These are phyloP conservation scores for Sphagnum contortum DNA, from an alignment of 225 moss, liverwort and hornwort species.

Conservation along the genomic window DNA sequence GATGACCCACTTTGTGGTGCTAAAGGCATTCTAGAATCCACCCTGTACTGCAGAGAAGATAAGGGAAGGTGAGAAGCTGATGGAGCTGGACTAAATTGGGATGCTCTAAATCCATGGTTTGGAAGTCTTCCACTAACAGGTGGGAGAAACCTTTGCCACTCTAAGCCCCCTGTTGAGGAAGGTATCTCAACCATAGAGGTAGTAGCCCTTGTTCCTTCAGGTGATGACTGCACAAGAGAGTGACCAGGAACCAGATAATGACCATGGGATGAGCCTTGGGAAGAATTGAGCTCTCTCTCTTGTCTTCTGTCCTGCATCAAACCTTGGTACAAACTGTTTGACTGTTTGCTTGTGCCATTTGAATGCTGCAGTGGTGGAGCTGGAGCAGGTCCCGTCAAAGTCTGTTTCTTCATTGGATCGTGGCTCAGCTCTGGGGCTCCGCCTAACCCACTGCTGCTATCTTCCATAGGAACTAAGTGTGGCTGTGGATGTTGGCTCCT, in stretches of 20 bases:
- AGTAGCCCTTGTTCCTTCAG: slow-evolving; percentile 15
- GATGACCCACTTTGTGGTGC: slow-evolving; percentile 10
- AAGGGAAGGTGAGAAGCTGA: no score
- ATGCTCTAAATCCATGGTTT: background rate
- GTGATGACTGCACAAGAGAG: slow-evolving; percentile 3
- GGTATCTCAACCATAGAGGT: no score
- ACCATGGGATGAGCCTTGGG: slow-evolving; percentile 12
- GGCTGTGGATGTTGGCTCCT: slow-evolving; percentile 27
- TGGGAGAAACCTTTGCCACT: no score
- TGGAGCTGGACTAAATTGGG: slow-evolving; percentile 9
- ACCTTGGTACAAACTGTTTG: slow-evolving; percentile 19
- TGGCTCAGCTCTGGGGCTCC: slow-evolving; percentile 10
- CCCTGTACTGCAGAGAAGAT: no score
- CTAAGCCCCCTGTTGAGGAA: no score
- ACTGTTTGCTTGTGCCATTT: slow-evolving; percentile 14
- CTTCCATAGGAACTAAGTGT: background rate
- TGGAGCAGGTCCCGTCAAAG: slow-evolving; percentile 6
- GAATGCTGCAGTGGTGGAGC: slow-evolving; percentile 12
- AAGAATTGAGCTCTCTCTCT: slow-evolving; percentile 13
- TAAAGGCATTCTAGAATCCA: no score
- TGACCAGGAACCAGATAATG: slow-evolving; percentile 13
- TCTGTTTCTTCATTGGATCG: slow-evolving; percentile 11
- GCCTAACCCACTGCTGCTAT: slow-evolving; percentile 4
- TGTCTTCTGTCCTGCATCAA: slow-evolving; percentile 22
- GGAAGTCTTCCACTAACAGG: no score